Evolutionary conservation across 2,329 filamentous ascomycete species (phyloP).

Genomic region (Sporothrix brunneoviolacea): DNA sequence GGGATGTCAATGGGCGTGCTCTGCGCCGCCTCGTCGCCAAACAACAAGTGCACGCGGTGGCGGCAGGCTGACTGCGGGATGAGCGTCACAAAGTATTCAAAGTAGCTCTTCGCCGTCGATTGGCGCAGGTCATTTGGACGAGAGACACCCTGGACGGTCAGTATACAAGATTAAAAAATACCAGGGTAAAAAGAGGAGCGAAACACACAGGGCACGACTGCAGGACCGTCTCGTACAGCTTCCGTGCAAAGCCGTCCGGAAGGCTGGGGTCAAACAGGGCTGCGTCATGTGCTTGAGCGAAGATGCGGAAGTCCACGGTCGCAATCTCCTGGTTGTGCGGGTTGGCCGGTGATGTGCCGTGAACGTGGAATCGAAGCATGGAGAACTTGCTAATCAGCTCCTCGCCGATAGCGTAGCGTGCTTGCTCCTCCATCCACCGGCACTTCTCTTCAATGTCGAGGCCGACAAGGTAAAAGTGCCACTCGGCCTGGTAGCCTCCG

Average conservation of each 20-base stretch:
- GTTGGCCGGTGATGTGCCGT: conserved; percentile 17
- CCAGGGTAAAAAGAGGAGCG: background rate
- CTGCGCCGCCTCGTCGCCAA: background rate
- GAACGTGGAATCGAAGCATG: conserved; percentile 17
- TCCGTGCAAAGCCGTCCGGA: conserved; percentile 13
- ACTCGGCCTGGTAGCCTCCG: conserved; percentile 21
- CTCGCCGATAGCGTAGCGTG: conserved; percentile 20
- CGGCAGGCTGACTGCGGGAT: conserved; percentile 11
- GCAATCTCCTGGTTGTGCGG: conserved; percentile 18
- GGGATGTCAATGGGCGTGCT: conserved; percentile 1
- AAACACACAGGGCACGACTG: conserved; percentile 15
- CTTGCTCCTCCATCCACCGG: conserved; percentile 14
- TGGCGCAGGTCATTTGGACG: conserved; percentile 14
- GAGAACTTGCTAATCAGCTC: conserved; percentile 19
- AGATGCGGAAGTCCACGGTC: conserved; percentile 20
- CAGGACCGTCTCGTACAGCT: conserved; percentile 16
- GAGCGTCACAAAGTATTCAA: conserved; percentile 13
- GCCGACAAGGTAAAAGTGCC: conserved; percentile 9
- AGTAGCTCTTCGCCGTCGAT: conserved; percentile 14
- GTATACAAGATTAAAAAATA: background rate
- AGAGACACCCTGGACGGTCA: conserved; percentile 9
- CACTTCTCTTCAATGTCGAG: conserved; percentile 14
- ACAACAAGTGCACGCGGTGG: conserved; percentile 12
- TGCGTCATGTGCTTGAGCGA: conserved; percentile 12
- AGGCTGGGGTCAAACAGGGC: conserved; percentile 13